Percentiles rank a stretch among this genome's conserved stretches.
Conservation (phyloP, 208 protist species). For the Leishmania martiniquensis region DNA sequence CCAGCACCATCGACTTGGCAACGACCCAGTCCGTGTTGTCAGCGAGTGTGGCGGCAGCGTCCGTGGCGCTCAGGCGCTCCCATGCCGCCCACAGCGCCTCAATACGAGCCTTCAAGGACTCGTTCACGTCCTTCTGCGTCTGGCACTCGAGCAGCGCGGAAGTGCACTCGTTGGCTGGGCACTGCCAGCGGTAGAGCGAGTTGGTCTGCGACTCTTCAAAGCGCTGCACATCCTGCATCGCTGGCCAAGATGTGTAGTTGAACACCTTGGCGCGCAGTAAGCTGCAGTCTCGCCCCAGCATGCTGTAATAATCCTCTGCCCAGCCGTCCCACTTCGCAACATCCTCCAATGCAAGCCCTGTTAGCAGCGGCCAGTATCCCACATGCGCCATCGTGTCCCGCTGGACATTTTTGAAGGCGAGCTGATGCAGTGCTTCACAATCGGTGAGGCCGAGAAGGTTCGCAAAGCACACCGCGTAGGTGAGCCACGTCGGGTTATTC, state of each 20-base stretch:
- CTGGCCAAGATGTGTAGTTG: constrained; percentile 78
- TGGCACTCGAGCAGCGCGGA: constrained; percentile 65
- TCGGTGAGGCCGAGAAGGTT: constrained; percentile 68
- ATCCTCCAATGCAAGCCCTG: constrained; percentile 60
- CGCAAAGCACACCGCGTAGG: constrained; percentile 73
- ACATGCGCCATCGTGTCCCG: constrained; percentile 90
- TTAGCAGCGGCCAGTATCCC: constrained; percentile 80
- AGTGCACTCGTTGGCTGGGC: constrained; percentile 44
- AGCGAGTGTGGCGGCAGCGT: constrained; percentile 26
- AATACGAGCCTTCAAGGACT: constrained; percentile 39
- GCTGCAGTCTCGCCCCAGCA: constrained; percentile 68
- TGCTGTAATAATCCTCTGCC: constrained; percentile 60
- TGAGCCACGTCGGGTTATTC: constrained; percentile 88
- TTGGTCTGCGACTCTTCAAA: constrained; percentile 67
- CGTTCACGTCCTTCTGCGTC: constrained; percentile 77
- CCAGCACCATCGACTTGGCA: constrained; percentile 65
- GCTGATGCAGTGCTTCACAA: constrained; percentile 60
- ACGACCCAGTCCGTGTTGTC: constrained; percentile 87
- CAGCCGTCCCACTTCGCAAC: constrained; percentile 54
- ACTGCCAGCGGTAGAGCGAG: constrained; percentile 61
- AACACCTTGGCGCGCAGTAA: constrained; percentile 84
- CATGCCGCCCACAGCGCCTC: constrained; percentile 36
- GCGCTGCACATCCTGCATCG: constrained; percentile 76
- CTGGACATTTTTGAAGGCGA: constrained; percentile 87
- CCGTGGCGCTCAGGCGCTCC: constrained; percentile 23